Evolutionary conservation across 306 rosid genomes (phyloP), one percentile per base, ranked within the genome.

Genomic region (Castanospermum australe): DNA sequence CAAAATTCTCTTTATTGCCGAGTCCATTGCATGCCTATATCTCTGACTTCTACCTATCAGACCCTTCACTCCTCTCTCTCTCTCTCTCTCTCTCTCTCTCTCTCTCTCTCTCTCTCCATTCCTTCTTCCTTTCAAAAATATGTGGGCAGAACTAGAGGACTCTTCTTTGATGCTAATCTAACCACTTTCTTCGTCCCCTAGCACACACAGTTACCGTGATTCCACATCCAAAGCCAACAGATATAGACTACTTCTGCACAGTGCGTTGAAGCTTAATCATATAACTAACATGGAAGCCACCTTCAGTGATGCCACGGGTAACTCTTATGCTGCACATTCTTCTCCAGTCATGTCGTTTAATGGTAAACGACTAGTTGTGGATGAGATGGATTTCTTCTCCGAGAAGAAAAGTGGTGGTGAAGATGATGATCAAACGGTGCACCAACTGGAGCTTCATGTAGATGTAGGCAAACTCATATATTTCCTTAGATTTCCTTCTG

Each of bases 371-470:
- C 55, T 70, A 1, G 68, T 88, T 5, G 21, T 74, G 5, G 85
- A 81, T 61, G 93, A 87, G 50, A 60, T 87, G 86, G 91, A 89
- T 73, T 89, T 89, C 85, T 87, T 89, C 9, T 67, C 84, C 0
- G 24, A 73, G 10, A 72, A 76, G 18, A 71, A 51, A 39, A 60
- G 32, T 39, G 0, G 12, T 22, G 35, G 20, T 33, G 45, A 13
- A 22, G 35, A 63, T 35, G 51, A 11, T 56, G 79, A 69, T 60
- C 76, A 61, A 15, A 54, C 13, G 75, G 3, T 63, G 61, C 80
- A 65, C 17, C 62, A 42, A 25, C 39, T 78, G 48, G 82, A 85
- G 41, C 81, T 79, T 2, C 44, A 79, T 12, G 86, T 86, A 11
- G 86, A 79, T 84, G 84, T 88, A 83, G n/a, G 79, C 55, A 69